Evolutionary conservation across 306 rosid genomes (phyloP), one percentile per base, ranked within the genome.

Genomic region (Lablab purpureus): DNA sequence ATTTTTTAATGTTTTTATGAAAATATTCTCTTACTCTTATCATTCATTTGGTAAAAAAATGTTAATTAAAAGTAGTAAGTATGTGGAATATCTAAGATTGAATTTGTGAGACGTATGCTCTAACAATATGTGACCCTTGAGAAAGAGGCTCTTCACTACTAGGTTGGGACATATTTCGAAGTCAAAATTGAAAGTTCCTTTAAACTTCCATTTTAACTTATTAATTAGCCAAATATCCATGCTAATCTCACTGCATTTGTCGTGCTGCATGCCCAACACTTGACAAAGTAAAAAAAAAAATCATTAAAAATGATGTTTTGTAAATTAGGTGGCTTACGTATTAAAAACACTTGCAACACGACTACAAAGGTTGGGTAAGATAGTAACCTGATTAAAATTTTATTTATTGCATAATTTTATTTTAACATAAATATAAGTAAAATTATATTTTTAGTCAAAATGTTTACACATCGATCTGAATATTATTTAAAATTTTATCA

Each of bases 71-170:
- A 70, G 54, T 18, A n/a, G 45, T 8, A 27, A 3, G 63, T 3
- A 34, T 54, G 36, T 55, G 17, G 55, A 10, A 37, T n/a, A n/a
- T 55, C 9, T 54, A 55, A 55, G 15, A 19, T 40, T 45, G 0
- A 71, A 12, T 54, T 32, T 32, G 12, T 7, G 8, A 8, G 8
- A 8, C 19, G 14, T n/a, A 2, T 27, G 19, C 1, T 25, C 4
- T 75, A 46, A 63, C 37, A 47, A 4, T 18, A 32, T 59, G 30
- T 12, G 71, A 60, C 80, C 36, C 63, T 47, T 76, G 63, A 76
- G 64, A 63, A 47, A 40, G 60, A 76, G 64, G 80, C 80, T 76
- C 25, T 76, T 63, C 51, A 0, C 12, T 47, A 46, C 50, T 30
- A 63, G 23, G 63, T 62, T 47, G 64, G 80, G 80, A 32, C 80